Evolutionary conservation across 2,329 filamentous ascomycete species (phyloP).

Genomic region (Diaporthe ilicicola): DNA sequence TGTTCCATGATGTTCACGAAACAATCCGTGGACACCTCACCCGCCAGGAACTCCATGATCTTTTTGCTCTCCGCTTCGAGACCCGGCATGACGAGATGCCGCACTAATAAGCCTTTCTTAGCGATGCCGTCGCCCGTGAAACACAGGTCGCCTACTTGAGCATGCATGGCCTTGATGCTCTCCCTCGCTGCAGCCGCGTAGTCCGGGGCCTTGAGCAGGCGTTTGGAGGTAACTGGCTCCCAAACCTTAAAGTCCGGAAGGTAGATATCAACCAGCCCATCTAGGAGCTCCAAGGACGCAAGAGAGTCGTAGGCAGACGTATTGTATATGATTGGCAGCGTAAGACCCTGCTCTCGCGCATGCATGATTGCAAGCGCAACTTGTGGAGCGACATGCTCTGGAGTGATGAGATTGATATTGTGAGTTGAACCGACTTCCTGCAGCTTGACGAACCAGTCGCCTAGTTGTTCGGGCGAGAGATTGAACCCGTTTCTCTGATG

Average conservation of each 20-base stretch:
- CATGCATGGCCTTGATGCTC: slow-evolving; percentile 82
- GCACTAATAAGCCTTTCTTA: slow-evolving; percentile 77
- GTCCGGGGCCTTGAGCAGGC: slow-evolving; percentile 80
- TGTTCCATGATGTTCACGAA: slow-evolving; percentile 93
- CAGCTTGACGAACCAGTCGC: slow-evolving; percentile 81
- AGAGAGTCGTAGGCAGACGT: slow-evolving; percentile 83
- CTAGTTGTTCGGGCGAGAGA: slow-evolving; percentile 79
- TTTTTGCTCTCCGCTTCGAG: slow-evolving; percentile 75
- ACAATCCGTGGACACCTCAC: slow-evolving; percentile 75
- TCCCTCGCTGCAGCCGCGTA: slow-evolving; percentile 78
- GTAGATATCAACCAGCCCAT: slow-evolving; percentile 86
- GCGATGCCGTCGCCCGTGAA: slow-evolving; percentile 85
- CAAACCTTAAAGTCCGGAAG: slow-evolving; percentile 91
- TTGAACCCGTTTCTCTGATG: slow-evolving; percentile 85
- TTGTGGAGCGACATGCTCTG: slow-evolving; percentile 87
- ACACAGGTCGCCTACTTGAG: slow-evolving; percentile 82
- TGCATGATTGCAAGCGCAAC: slow-evolving; percentile 80
- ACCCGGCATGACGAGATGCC: slow-evolving; percentile 87
- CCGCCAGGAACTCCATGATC: slow-evolving; percentile 81
- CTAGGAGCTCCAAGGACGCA: slow-evolving; percentile 74
- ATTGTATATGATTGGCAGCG: slow-evolving; percentile 83
- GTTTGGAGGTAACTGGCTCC: slow-evolving; percentile 70
- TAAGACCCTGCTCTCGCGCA: slow-evolving; percentile 74
- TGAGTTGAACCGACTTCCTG: slow-evolving; percentile 83
- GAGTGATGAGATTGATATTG: slow-evolving; percentile 89